These are phyloP conservation scores for Penicillium sp. DNA, from an alignment of 2,329 filamentous ascomycete species.

Conservation along the genomic window DNA sequence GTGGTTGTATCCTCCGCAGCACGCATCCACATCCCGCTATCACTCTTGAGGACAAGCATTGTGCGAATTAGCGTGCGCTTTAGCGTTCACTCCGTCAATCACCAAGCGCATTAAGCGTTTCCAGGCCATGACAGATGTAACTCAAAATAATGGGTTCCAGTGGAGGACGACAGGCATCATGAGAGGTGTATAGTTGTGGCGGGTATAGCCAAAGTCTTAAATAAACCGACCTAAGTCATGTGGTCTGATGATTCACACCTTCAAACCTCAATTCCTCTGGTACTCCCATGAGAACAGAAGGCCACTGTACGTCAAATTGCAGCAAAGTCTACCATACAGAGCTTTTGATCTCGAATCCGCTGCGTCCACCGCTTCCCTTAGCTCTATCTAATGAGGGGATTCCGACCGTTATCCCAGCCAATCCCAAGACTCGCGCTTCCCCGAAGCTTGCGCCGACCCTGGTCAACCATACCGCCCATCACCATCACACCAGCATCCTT, in stretches of 20 bases:
- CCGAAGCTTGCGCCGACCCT: constrained; percentile 1
- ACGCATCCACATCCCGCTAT: neutral
- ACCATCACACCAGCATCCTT: neutral
- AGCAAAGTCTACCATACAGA: neutral
- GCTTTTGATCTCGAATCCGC: neutral
- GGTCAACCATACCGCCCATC: constrained; percentile 7
- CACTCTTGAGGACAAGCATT: neutral
- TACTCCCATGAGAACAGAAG: neutral
- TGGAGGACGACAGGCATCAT: neutral
- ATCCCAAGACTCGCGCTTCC: constrained; percentile 12
- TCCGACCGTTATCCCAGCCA: constrained; percentile 11
- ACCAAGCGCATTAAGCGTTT: neutral
- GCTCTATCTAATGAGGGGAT: constrained; percentile 14
- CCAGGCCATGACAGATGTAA: neutral
- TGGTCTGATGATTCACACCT: constrained; percentile 6
- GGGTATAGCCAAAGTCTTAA: too few relatives aligned
- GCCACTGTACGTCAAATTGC: neutral
- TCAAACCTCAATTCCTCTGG: neutral
- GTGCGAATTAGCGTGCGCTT: neutral
- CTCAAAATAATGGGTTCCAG: neutral
- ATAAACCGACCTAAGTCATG: constrained; percentile 13
- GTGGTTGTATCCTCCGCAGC: neutral
- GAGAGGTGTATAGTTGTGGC: neutral
- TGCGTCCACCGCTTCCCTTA: neutral
- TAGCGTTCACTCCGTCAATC: neutral